A percentile compares a stretch with the other conserved stretches of the same genome.
phyloP scores from a whole-genome alignment of 495 filamentous ascomycete species.

The Immersiella caudata region DNA sequence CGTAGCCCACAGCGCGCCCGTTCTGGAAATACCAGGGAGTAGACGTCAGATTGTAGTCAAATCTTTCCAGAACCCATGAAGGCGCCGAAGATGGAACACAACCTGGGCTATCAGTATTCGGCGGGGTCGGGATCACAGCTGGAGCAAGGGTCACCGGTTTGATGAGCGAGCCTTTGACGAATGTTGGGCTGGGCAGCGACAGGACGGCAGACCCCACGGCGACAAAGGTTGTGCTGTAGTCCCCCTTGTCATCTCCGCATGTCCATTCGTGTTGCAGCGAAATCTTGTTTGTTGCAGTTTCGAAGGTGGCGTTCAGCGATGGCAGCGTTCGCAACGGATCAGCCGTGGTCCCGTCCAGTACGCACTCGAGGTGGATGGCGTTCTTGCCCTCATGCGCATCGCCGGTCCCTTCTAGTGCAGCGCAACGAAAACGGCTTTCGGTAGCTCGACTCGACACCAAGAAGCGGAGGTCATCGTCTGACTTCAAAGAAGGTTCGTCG shows the following conservation, averaged over 20 bases:
- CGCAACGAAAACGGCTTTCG: neutral
- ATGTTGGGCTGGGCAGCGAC: neutral
- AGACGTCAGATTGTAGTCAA: neutral
- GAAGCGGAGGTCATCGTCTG: neutral
- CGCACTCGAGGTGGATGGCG: neutral
- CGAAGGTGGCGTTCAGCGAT: neutral
- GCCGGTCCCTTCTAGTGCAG: neutral
- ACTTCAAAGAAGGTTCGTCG: neutral
- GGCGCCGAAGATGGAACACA: neutral
- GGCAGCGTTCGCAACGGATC: neutral
- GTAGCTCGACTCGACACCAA: neutral
- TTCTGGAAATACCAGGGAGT: neutral
- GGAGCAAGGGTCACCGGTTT: neutral
- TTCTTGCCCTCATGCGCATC: no score
- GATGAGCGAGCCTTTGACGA: neutral
- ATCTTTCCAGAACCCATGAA: neutral
- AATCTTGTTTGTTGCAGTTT: neutral
- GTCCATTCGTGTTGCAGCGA: slow-evolving; percentile 2
- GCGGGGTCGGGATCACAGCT: neutral
- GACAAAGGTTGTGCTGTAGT: slow-evolving; percentile 3
- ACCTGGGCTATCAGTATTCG: neutral
- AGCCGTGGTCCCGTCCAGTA: neutral
- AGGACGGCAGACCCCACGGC: neutral
- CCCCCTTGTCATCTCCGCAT: slow-evolving; percentile 7
- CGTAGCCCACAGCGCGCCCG: neutral